Base-by-base conservation (phyloP, 2,329 filamentous ascomycete species). In the Aureobasidium sp. region DNA sequence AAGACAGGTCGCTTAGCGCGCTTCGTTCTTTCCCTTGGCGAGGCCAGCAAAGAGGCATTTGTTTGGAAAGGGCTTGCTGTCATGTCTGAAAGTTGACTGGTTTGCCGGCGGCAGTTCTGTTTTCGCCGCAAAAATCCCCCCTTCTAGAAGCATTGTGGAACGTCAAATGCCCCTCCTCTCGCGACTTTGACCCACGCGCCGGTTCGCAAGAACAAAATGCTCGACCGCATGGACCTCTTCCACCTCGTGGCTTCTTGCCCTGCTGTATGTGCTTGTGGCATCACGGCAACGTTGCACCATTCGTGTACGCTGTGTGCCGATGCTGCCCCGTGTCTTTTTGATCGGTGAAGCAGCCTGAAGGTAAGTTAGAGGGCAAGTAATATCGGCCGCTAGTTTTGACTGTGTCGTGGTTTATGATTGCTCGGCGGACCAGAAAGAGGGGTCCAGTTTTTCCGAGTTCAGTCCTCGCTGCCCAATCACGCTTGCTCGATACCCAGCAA, bases 121-220 rank as follows among this genome's bases (percentile, higher is more conserved):
- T 36, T 20, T 24, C 37, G 29, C 48, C 48, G 34, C 51, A 43
- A 55, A 55, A n/a, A 13, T 39, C 27, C 5, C 46, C 12, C 39
- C 29, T 57, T 57, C 53, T 57, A 57, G 53, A 57, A 57, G 53
- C 41, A 10, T n/a, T 34, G 39, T 57, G 53, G 53, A 57, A 57
- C 27, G 27, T 57, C 12, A 12, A 34, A 46, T 57, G 39, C 53
- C 24, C 41, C 53, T 36, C 39, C 41, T 44, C 41, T 46, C 36
- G 39, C 39, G 41, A 34, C 44, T 27, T 20, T 44, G 53, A 57
- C 51, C 51, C 37, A 55, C 37, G 51, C 24, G 37, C 15, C 24
- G 51, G 26, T 34, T 12, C 51, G 8, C 13, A 17, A 20, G 15
- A 41, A 55, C 26, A 27, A 24, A 7, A 13, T 52, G 32, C 20